Conservation (phyloP, 805 yeast species). For the Danielia reshetovae region DNA sequence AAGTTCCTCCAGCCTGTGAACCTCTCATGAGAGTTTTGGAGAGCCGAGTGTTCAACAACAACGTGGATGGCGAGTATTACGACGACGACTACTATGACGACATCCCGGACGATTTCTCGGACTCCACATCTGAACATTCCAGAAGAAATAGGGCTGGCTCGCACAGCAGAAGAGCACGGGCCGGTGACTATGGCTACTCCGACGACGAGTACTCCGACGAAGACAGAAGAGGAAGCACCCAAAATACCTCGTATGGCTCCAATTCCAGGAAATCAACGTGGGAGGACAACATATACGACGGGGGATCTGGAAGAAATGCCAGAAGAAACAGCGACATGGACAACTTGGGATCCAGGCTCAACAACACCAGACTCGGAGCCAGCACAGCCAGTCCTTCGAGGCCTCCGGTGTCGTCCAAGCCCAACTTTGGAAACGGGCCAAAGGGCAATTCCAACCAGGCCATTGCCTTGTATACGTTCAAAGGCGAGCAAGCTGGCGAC, state of each 20-base stretch:
- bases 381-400: slow-evolving; percentile 29
- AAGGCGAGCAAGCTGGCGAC: slow-evolving; percentile 93
- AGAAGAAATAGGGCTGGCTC: slow-evolving; percentile 19
- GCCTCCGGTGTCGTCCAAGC: slow-evolving; percentile 37
- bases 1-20: slow-evolving; percentile 88
- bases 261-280: slow-evolving; percentile 47
- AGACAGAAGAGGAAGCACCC: slow-evolving; percentile 20
- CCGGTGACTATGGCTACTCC: slow-evolving; percentile 31
- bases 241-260: slow-evolving; percentile 13
- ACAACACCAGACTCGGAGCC: slow-evolving; percentile 24
- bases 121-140: slow-evolving; percentile 35
- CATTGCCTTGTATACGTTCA: slow-evolving; percentile 81
- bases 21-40: slow-evolving; percentile 82
- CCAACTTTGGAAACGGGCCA: slow-evolving; percentile 34
- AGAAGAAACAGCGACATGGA: slow-evolving; percentile 32
- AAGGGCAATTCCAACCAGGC: slow-evolving; percentile 64
- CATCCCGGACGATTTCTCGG: slow-evolving; percentile 65
- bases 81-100: slow-evolving; percentile 68
- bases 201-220: slow-evolving; percentile 38
- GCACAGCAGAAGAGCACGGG: slow-evolving; percentile 20
- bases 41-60: slow-evolving; percentile 70
- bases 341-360: slow-evolving; percentile 30
- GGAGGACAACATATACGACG: slow-evolving; percentile 86
- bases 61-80: slow-evolving; percentile 46
- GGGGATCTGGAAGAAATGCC: slow-evolving; percentile 12